phyloP scores from a whole-genome alignment of 371 early-diverging fungal species.

The Rhizopus arrhizus region DNA sequence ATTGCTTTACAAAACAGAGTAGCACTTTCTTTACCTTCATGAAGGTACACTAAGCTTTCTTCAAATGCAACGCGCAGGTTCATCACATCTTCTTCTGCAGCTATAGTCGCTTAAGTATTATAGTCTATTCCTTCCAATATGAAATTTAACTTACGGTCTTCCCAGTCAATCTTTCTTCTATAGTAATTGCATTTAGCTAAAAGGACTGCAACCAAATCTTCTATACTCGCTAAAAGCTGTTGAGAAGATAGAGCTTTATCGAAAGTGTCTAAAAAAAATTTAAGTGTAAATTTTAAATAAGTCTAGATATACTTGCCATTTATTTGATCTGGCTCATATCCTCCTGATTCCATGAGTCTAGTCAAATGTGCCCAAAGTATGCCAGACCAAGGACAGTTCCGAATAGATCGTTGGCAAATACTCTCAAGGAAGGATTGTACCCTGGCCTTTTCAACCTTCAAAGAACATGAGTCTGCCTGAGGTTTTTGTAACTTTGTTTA shows the following conservation, averaged over 20 bases:
- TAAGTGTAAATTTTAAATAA: not conserved
- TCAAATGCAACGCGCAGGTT: slow-evolving; percentile 40
- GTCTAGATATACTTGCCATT: slow-evolving; percentile 20
- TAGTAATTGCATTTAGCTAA: slow-evolving; percentile 46
- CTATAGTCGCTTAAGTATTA: slow-evolving; percentile 11
- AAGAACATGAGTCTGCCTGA: not conserved
- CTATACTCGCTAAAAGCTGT: slow-evolving; percentile 37
- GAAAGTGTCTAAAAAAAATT: slow-evolving; percentile 30
- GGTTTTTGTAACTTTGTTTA: too few species aligned
- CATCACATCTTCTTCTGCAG: slow-evolving; percentile 24
- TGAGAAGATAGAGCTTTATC: slow-evolving; percentile 38
- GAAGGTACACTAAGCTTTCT: slow-evolving; percentile 34
- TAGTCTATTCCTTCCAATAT: not conserved
- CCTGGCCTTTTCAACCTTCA: slow-evolving; percentile 39
- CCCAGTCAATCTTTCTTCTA: slow-evolving; percentile 43
- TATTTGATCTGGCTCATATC: slow-evolving; percentile 18
- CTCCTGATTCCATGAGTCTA: slow-evolving; percentile 35
- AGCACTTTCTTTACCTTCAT: slow-evolving; percentile 30
- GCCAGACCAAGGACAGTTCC: slow-evolving; percentile 76
- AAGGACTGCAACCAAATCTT: slow-evolving; percentile 44
- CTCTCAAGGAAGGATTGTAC: slow-evolving; percentile 26
- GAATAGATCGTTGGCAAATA: slow-evolving; percentile 52
- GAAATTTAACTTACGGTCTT: slow-evolving; percentile 33
- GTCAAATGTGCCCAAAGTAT: slow-evolving; percentile 57
- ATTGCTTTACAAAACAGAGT: not conserved